Base-by-base conservation (phyloP, 345 rosid species). In the Arabis hirsuta region DNA sequence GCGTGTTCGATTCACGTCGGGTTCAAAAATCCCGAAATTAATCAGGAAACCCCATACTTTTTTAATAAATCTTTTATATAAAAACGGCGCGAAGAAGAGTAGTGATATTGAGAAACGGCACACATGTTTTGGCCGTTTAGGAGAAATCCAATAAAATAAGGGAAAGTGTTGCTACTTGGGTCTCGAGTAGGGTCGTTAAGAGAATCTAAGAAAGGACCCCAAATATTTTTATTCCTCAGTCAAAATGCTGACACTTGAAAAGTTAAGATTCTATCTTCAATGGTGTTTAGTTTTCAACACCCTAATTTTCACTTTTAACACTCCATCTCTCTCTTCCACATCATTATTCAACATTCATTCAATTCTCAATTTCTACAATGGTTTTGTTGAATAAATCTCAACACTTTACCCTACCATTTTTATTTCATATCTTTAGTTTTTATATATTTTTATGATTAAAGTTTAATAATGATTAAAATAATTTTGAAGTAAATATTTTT, bases 1-100 rank as follows among this genome's bases (percentile, higher is more conserved):
- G 96, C 93, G 91, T 83, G 95, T 88, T 94, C 89, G 92, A 89
- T 89, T 91, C 87, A 89, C 87, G 95, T 87, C 86, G 86, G 90
- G 93, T 90, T 91, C 97, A 84, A 81, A 53, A 4, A 0, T 3
- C 72, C 68, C 67, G 56, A 69, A 68, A 27, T 0, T 0, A 2
- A 2, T 76, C 55, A 41, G 74, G 47, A 0, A 11, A 0, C 39
- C 66, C 50, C 57, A 34, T 4, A 4, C 0, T 4, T 14, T 45
- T 52, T 51, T 12, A 6, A 7, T 6, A 6, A 6, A 16, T 12
- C 2, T 32, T 32, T 5, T 32, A 12, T 7, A 19, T 1, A 7
- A 6, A 46, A 26, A 62, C 67, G 43, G 55, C 67, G 16, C 7
- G 50, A 57, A 38, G 46, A 38, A 19, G 16, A 6, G 59, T 55